Evolutionary conservation across 2,329 filamentous ascomycete genomes (phyloP).

Genomic region (Domatiomyces catenatus): DNA sequence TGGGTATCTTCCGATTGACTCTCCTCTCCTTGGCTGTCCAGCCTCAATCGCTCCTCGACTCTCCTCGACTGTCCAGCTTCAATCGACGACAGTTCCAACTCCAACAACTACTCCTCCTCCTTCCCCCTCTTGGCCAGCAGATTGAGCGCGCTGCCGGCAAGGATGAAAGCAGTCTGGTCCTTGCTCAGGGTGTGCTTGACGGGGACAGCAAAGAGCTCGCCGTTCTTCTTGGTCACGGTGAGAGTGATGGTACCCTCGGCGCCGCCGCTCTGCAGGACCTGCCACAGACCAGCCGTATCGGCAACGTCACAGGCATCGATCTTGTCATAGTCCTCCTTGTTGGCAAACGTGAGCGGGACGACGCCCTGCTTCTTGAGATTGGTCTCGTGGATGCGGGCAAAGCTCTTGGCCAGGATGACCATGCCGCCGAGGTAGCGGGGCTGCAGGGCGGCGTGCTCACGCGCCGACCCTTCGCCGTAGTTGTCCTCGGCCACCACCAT

Average conservation of each 20-base stretch:
- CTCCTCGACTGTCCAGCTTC: too few relatives aligned
- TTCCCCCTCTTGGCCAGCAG: constrained; percentile 52
- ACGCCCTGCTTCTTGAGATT: constrained; percentile 97
- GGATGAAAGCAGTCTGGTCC: constrained; percentile 82
- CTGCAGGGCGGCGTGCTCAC: constrained; percentile 80
- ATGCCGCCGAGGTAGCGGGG: constrained; percentile 79
- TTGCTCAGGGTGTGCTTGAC: constrained; percentile 79
- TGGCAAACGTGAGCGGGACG: constrained; percentile 76
- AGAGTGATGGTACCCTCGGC: constrained; percentile 55
- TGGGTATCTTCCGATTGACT: too few relatives aligned
- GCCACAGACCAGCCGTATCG: constrained; percentile 64
- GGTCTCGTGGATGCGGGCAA: constrained; percentile 86
- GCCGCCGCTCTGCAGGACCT: constrained; percentile 65
- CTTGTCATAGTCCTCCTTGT: constrained; percentile 75
- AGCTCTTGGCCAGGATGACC: constrained; percentile 71
- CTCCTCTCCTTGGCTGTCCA: too few relatives aligned
- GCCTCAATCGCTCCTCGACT: too few relatives aligned
- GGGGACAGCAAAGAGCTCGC: constrained; percentile 52
- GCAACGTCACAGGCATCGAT: constrained; percentile 75
- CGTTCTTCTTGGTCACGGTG: constrained; percentile 46
- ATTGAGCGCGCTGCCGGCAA: constrained; percentile 89
- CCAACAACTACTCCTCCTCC: not conserved
- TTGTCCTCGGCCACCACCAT: constrained; percentile 95
- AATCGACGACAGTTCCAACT: too few relatives aligned
- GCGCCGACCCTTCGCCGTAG: constrained; percentile 80